Conservation (phyloP, 2,329 filamentous ascomycete species). For the Cercospora sp. region DNA sequence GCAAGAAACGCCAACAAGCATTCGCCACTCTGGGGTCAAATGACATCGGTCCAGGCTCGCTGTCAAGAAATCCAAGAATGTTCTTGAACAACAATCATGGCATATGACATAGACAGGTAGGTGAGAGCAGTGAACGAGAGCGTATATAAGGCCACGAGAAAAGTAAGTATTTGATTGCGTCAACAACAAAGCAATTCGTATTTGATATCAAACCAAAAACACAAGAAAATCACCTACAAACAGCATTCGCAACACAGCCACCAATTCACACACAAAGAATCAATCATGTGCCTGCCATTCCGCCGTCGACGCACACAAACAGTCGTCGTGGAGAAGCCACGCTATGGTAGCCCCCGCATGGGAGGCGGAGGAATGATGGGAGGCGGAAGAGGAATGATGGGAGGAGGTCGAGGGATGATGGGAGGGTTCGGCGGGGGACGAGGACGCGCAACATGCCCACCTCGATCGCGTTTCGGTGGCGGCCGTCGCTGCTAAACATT, state of each 20-base stretch:
- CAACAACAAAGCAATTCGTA: background rate
- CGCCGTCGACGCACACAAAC: background rate
- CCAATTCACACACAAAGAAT: background rate
- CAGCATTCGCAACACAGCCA: background rate
- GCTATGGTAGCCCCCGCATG: background rate
- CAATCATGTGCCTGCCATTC: background rate
- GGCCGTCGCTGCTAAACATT: background rate
- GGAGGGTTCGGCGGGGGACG: background rate
- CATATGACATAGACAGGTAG: background rate
- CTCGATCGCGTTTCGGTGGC: background rate
- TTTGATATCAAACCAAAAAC: background rate
- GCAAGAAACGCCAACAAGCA: background rate
- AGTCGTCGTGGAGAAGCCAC: conserved; percentile 1
- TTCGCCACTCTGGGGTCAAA: background rate
- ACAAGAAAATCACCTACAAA: background rate
- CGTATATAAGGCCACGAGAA: background rate
- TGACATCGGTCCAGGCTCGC: conserved; percentile 12
- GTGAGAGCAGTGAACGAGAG: background rate
- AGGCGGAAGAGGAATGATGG: background rate
- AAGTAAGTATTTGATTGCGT: background rate
- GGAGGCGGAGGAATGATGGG: background rate
- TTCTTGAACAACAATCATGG: background rate
- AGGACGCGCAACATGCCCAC: background rate
- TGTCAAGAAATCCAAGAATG: background rate
- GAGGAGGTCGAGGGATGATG: background rate